Evolutionary conservation across 2,329 filamentous ascomycete genomes (phyloP).

Genomic region (Periconia sp.): DNA sequence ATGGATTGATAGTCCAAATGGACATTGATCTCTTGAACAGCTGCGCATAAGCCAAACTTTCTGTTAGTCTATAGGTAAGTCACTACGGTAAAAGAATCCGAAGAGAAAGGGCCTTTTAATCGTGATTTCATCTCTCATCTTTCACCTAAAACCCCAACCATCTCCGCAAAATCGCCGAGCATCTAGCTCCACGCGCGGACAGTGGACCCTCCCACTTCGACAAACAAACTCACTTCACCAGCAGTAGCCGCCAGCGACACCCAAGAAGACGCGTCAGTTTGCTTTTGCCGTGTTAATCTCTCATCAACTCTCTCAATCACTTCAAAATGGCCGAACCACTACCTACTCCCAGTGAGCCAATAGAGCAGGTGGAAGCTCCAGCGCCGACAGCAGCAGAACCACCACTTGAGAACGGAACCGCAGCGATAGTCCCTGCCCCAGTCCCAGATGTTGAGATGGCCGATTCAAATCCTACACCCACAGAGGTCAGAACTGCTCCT

Average conservation of each 20-base stretch:
- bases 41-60: too few species aligned
- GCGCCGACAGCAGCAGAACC: constrained; percentile 13
- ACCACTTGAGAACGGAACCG: constrained; percentile 24
- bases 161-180: constrained; percentile 19
- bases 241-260: background rate
- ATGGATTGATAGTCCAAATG: too few species aligned
- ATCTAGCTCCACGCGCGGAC: constrained; percentile 14
- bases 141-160: background rate
- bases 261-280: background rate
- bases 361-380: constrained; percentile 7
- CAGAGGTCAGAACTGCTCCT: constrained; percentile 10
- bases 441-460: constrained; percentile 34
- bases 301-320: background rate
- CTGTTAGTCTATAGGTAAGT: too few species aligned
- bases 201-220: background rate
- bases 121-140: background rate
- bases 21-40: too few species aligned
- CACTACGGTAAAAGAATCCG: too few species aligned
- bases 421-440: constrained; percentile 8
- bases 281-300: background rate
- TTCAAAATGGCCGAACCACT: constrained; percentile 21
- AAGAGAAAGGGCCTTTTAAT: too few species aligned
- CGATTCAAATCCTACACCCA: constrained; percentile 14
- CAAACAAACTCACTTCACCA: background rate
- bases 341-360: constrained; percentile 15